Evolutionary conservation across 352 stramenopile species (phyloP).

Genomic region (Phytophthora hybrid): DNA sequence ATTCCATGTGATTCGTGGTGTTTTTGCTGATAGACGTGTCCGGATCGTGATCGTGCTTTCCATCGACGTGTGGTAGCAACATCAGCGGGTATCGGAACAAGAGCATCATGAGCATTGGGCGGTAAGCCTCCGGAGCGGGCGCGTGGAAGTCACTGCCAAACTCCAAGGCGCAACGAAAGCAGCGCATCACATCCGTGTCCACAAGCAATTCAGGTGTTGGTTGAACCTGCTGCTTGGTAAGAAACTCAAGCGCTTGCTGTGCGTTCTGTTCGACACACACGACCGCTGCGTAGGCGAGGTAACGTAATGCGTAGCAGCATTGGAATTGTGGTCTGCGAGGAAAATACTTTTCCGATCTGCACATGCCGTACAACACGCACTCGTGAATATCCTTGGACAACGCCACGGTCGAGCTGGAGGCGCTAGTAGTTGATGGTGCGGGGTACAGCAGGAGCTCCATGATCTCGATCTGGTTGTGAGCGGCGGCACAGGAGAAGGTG

Average conservation of each 20-base stretch:
- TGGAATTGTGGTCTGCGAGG: conserved; percentile 33
- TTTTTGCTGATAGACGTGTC: conserved; percentile 1
- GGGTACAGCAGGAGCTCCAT: conserved; percentile 36
- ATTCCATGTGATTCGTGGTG: conserved; percentile 33
- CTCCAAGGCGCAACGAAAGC: conserved; percentile 45
- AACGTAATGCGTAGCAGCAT: conserved; percentile 50
- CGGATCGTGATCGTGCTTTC: conserved; percentile 8
- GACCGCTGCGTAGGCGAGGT: conserved; percentile 50
- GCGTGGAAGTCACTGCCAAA: conserved; percentile 43
- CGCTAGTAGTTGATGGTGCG: neutral
- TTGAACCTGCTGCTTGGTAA: conserved; percentile 23
- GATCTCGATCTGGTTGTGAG: conserved; percentile 37
- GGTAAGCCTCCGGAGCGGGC: conserved; percentile 42
- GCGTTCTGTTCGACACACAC: conserved; percentile 57
- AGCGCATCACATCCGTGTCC: conserved; percentile 49
- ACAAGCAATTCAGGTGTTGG: conserved; percentile 36
- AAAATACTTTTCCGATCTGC: conserved; percentile 45
- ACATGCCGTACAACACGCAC: conserved; percentile 45
- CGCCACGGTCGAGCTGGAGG: neutral
- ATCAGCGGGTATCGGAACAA: conserved; percentile 38
- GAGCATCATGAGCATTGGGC: conserved; percentile 51
- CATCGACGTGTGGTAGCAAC: conserved; percentile 34
- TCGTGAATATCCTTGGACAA: conserved; percentile 22
- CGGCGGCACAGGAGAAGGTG: conserved; percentile 33
- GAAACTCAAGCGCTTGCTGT: conserved; percentile 41